These are phyloP conservation scores for Echeveria elegans DNA, from an alignment of 164 flowering plant genomes.

Conservation along the genomic window DNA sequence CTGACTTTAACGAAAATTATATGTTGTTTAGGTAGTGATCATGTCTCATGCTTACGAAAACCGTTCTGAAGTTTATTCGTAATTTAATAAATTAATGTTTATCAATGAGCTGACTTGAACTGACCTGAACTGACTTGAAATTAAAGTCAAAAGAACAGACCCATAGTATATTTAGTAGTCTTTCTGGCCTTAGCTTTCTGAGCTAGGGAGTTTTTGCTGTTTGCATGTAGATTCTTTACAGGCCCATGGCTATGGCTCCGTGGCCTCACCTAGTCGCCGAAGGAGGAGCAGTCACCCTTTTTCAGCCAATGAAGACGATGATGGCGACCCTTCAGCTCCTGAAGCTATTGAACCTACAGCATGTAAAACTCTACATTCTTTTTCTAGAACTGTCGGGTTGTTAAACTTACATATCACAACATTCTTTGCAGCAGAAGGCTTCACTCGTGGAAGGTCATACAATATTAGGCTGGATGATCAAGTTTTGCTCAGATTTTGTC, in stretches of 20 bases:
- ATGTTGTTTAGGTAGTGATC: no score
- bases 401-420: conserved; percentile 34
- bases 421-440: conserved; percentile 93
- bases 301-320: conserved; percentile 37
- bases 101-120: no score
- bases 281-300: conserved; percentile 20
- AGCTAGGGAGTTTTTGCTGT: not conserved
- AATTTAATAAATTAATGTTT: no score
- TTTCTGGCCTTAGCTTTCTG: not conserved
- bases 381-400: conserved; percentile 8
- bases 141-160: no score
- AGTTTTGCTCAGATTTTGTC: conserved; percentile 89
- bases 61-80: no score
- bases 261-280: conserved; percentile 43
- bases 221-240: conserved; percentile 35
- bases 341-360: conserved; percentile 48
- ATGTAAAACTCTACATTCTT: conserved; percentile 45
- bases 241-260: conserved; percentile 25
- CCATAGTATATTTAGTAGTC: not conserved
- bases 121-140: no score
- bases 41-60: no score
- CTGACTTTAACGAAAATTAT: no score
- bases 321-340: conserved; percentile 37
- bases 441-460: conserved; percentile 88
- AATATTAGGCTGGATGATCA: conserved; percentile 93